These are phyloP conservation scores for Clavaria fumosa DNA, from an alignment of 768 basidiomycete genomes.

Conservation along the genomic window DNA sequence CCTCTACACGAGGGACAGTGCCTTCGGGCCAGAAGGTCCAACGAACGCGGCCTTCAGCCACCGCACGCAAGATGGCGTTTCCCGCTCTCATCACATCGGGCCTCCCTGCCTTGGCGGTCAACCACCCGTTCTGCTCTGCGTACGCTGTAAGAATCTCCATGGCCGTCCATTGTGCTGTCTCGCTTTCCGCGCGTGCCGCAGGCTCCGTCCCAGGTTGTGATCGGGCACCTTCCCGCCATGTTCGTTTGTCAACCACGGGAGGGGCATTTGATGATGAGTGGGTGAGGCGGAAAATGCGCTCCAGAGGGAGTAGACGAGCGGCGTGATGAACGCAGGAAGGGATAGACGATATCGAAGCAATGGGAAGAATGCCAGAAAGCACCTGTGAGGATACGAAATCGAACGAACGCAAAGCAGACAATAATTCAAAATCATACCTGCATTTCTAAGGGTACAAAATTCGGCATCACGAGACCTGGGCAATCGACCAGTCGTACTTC, in stretches of 20 bases:
- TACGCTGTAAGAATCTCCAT: conserved; percentile 73
- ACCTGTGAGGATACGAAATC: conserved; percentile 35
- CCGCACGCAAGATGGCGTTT: conserved; percentile 65
- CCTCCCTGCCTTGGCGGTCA: conserved; percentile 84
- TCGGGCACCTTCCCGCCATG: conserved; percentile 54
- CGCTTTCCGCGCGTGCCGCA: conserved; percentile 11
- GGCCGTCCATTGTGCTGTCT: conserved; percentile 50
- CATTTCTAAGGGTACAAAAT: conserved; percentile 64
- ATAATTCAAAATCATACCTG: conserved; percentile 32
- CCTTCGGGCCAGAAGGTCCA: conserved; percentile 83
- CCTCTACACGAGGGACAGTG: conserved; percentile 16
- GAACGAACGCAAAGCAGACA: conserved; percentile 3
- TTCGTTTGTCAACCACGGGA: conserved; percentile 48
- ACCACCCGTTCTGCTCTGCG: conserved; percentile 63
- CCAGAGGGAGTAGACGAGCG: conserved; percentile 57
- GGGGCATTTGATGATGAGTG: conserved; percentile 30
- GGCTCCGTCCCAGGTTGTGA: no score
- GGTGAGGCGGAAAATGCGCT: conserved; percentile 44
- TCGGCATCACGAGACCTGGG: conserved; percentile 88
- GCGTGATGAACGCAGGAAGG: conserved; percentile 69
- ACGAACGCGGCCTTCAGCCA: conserved; percentile 65
- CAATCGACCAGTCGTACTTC: conserved; percentile 89
- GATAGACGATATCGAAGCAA: conserved; percentile 71
- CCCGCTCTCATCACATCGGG: conserved; percentile 84
- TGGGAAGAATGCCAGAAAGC: conserved; percentile 56